A percentile compares a stretch with the other conserved stretches of the same genome.
Evolutionary conservation across 345 rosid genomes (phyloP).

Genomic region (Cochlearia excelsa): DNA sequence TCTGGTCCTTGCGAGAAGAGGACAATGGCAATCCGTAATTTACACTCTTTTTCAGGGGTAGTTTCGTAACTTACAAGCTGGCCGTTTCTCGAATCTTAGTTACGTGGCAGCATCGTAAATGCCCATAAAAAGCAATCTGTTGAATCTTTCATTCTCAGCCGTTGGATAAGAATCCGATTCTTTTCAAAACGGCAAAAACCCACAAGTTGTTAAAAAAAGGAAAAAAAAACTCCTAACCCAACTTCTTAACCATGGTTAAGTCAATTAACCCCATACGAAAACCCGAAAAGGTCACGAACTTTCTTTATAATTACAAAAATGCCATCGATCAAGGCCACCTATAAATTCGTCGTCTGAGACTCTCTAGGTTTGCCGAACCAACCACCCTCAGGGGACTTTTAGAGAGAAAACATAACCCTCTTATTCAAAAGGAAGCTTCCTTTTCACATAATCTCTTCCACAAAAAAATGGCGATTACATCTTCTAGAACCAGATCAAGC

Average conservation of each 20-base stretch:
- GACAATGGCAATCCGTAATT: conserved; percentile 8
- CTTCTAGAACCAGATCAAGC: conserved; percentile 50
- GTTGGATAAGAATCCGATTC: conserved; percentile 45
- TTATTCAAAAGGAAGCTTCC: not conserved
- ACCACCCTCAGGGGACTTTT: conserved; percentile 37
- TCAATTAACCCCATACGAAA: conserved; percentile 11
- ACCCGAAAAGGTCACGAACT: conserved; percentile 19
- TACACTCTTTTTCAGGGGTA: not conserved
- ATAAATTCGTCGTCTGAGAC: conserved; percentile 53
- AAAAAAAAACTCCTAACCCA: conserved; percentile 8
- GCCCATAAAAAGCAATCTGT: conserved; percentile 31
- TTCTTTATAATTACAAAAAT: not conserved
- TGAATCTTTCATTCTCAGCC: conserved; percentile 27
- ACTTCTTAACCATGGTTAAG: conserved; percentile 33
- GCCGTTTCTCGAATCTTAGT: conserved; percentile 31
- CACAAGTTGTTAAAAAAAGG: conserved; percentile 29
- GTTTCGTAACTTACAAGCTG: conserved; percentile 1
- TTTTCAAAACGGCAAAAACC: conserved; percentile 28
- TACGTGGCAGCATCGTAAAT: conserved; percentile 43
- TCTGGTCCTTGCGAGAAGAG: conserved; percentile 1
- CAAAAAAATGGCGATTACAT: conserved; percentile 36
- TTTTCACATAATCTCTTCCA: not conserved
- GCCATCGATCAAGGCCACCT: conserved; percentile 32
- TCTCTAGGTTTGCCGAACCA: conserved; percentile 77
- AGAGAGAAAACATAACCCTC: conserved; percentile 9